Base-by-base conservation (phyloP, 441 rosid species). In the Kokia cookei region DNA sequence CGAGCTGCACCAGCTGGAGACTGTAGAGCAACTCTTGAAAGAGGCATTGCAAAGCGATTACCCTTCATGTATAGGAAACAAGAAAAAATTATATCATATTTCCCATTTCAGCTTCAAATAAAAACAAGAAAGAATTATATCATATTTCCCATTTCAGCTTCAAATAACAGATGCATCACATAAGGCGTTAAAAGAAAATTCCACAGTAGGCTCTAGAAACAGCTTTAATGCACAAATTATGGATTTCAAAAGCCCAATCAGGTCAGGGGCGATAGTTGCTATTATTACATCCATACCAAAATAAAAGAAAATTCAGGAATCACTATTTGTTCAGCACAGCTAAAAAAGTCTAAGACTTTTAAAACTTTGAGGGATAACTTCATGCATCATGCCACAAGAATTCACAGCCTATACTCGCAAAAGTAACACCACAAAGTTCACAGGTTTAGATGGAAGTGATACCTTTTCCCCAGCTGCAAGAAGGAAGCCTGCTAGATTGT, bases 1-100 rank as follows among this genome's bases (percentile, higher is more conserved):
- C 95, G 89, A 63, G 97, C 99, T 75, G 94, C 87, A 72, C 97
- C 97, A n/a, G 92, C 92, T 40, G 97, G 99, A 75, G 97, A 83
- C 4, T 82, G 84, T 59, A 94, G 82, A 17, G 90, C 90, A 58
- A 94, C 74, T 79, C 93, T 91, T 66, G 96, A 86, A 75, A 86
- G 85, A 35, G 93, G 97, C 93, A 88, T 87, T 45, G 91, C 97
- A 84, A 81, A 83, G 17, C 94, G 95, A 63, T 86, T 70, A 69
- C 95, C 97, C 98, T 94, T 75, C 71, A 61, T 8, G 55, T 17
- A 54, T 69, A 80, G 32, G 64, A 77, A 54, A 61, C 67, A 24
- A 63, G 32, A 73, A 57, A 73, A 65, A 50, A 22, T 63, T 72
- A 19, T 55, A 22, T 22, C 60, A 19, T 55, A 63, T 12, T 32